phyloP scores from a whole-genome alignment of 139 green algal species.

The Eudorina sp. region DNA sequence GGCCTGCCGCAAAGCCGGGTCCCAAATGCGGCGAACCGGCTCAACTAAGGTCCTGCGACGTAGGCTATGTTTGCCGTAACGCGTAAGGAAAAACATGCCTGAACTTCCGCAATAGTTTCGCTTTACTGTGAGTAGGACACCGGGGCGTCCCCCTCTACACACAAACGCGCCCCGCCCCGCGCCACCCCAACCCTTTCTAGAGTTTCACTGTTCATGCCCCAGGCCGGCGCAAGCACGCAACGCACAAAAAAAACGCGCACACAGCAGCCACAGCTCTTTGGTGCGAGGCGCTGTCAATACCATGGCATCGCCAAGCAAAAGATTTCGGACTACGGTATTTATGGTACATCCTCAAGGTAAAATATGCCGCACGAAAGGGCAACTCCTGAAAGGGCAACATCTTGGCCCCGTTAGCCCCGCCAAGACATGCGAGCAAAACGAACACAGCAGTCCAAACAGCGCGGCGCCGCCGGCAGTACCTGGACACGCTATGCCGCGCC shows the following conservation, averaged over 20 bases:
- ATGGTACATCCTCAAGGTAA: slow-evolving; percentile 9
- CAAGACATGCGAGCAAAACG: slow-evolving; percentile 17
- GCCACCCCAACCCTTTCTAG: too few relatives aligned
- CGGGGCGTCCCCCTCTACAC: too few relatives aligned
- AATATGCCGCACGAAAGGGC: neutral
- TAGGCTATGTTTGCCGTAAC: too few relatives aligned
- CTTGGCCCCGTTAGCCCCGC: neutral
- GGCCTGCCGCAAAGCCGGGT: too few relatives aligned
- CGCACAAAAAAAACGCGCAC: neutral
- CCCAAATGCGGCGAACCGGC: too few relatives aligned
- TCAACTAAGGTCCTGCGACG: too few relatives aligned
- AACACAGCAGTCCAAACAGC: neutral
- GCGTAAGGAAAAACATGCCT: too few relatives aligned
- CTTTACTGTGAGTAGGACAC: too few relatives aligned
- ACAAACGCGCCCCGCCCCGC: too few relatives aligned
- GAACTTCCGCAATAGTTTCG: too few relatives aligned
- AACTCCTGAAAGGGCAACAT: slow-evolving; percentile 2
- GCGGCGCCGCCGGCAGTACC: neutral
- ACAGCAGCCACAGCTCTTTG: neutral
- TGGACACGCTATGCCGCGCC: neutral
- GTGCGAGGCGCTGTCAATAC: neutral
- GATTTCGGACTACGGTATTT: slow-evolving; percentile 12
- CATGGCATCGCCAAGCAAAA: slow-evolving; percentile 20
- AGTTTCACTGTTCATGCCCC: too few relatives aligned
- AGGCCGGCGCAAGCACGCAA: neutral